Percentiles rank a stretch among this genome's conserved stretches.
These are phyloP conservation scores for Agrostemma githago DNA, from an alignment of 148 eudicot species.

Conservation along the genomic window DNA sequence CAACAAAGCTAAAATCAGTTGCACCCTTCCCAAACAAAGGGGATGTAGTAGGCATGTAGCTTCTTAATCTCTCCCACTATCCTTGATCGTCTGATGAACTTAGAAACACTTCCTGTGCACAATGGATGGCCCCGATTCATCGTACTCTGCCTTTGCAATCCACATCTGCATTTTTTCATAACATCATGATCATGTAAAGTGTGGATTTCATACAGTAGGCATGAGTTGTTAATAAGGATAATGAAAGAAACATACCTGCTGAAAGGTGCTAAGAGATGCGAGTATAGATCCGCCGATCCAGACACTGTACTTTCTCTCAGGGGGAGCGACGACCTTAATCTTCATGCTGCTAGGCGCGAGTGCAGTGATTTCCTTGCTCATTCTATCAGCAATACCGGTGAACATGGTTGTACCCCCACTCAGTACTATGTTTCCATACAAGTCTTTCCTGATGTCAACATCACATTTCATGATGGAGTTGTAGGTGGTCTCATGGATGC, in stretches of 20 bases:
- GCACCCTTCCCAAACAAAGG: conserved; percentile 19
- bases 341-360: conserved; percentile 85
- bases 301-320: conserved; percentile 84
- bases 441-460: conserved; percentile 76
- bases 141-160: conserved; percentile 64
- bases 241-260: conserved; percentile 43
- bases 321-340: conserved; percentile 79
- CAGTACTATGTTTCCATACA: conserved; percentile 71
- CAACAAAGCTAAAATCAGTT: conserved; percentile 15
- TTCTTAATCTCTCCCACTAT: neutral
- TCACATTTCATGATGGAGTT: conserved; percentile 86
- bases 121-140: conserved; percentile 52
- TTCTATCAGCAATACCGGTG: conserved; percentile 73
- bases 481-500: conserved; percentile 74
- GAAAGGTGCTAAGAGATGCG: conserved; percentile 86
- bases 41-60: neutral
- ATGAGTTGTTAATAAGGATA: neutral
- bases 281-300: conserved; percentile 83
- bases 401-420: conserved; percentile 85
- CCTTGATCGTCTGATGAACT: conserved; percentile 17
- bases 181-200: too few relatives aligned
- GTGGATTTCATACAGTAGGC: neutral
- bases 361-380: conserved; percentile 83
- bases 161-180: conserved; percentile 41
- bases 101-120: conserved; percentile 61